Evolutionary conservation across 306 rosid genomes (phyloP).

Genomic region (apple (Malus domestica)): ASM211411v1 NC_041802.1:4108001-4108500

Average conservation of each 20-base stretch:
- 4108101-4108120: not conserved
- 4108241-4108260: too few species aligned
- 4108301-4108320: not conserved
- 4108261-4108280: rapidly evolving
- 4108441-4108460: not conserved
- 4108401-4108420: not conserved
- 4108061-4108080: too few species aligned
- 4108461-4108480: not conserved
- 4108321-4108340: not conserved
- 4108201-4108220: too few species aligned
- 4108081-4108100: too few species aligned
- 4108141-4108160: not conserved
- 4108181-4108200: too few species aligned
- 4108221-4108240: too few species aligned
- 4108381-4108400: not conserved
- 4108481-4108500: not conserved
- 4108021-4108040: too few species aligned
- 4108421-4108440: not conserved
- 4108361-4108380: not conserved
- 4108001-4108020: too few species aligned
- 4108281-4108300: rapidly evolving
- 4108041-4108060: too few species aligned
- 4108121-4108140: not conserved
- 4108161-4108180: too few species aligned
- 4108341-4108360: not conserved